Percentiles rank a stretch among this genome's conserved stretches.
Evolutionary conservation across 148 eudicot species (phyloP).

Genomic region (Chenopodium quinoa): DNA sequence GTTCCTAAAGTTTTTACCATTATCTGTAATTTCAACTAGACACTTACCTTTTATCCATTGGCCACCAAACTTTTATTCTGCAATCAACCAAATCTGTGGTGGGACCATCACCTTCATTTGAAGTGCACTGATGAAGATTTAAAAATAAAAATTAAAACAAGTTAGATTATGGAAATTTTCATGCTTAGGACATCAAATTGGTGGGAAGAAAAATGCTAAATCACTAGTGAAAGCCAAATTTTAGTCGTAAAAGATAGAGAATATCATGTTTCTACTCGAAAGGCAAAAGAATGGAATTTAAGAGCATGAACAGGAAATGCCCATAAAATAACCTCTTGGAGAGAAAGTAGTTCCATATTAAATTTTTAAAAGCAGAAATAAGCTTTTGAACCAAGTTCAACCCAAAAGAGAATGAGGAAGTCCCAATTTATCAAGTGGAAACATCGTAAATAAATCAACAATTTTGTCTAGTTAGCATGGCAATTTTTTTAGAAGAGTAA

Average conservation of each 20-base stretch:
- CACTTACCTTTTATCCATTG: slow-evolving; percentile 83
- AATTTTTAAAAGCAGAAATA: background rate
- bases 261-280: background rate
- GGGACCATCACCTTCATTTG: slow-evolving; percentile 49
- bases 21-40: background rate
- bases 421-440: too few relatives aligned
- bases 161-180: slow-evolving; percentile 10
- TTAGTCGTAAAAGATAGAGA: background rate
- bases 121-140: slow-evolving; percentile 53
- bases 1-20: background rate
- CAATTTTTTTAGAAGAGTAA: too few relatives aligned
- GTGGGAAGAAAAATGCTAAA: background rate
- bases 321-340: background rate
- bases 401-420: background rate
- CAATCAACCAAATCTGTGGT: slow-evolving; percentile 72
- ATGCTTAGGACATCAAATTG: background rate
- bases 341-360: background rate
- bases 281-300: background rate
- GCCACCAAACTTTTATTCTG: slow-evolving; percentile 97
- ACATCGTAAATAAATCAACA: too few relatives aligned
- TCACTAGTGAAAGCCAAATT: background rate
- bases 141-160: slow-evolving; percentile 1
- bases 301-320: background rate
- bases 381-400: background rate
- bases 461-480: too few relatives aligned